Evolutionary conservation across 2,329 filamentous ascomycete species (phyloP), one percentile per base, ranked within the genome.

Genomic region (Aurifilum marmelostoma): DNA sequence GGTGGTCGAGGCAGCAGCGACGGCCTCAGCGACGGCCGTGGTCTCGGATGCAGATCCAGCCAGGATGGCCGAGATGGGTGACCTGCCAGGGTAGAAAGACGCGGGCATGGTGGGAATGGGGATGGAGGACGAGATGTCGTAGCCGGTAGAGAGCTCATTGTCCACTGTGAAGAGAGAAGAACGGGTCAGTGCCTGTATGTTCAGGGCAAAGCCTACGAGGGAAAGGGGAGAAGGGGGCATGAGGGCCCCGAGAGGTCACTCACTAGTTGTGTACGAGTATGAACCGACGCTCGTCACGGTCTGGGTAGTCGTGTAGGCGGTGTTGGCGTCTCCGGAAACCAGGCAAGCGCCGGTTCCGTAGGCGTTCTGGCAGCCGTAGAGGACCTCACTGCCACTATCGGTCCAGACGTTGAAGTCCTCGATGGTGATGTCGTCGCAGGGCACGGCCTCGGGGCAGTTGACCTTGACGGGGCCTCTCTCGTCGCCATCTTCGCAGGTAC

Each of bases 381-480:
- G 50, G 21, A 74, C 75, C 69, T 82, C 78, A 66, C 74, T 74
- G 67, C 83, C 83, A 0, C 76, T 72, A 67, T 85, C 83, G 7
- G 83, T 85, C 83, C 83, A 85, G 76, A 88, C 85, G 43, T 80
- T 77, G 71, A 88, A 83, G 73, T 87, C 81, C 4, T 77, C 76
- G 69, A 88, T 81, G 21, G 77, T 80, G 71, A 88, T 80, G 66
- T 82, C 82, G 2, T 80, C 83, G 78, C 87, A 88, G 16, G 87
- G 87, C 1, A 80, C 81, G 1, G 73, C 78, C 67, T 83, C 79
- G 0, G 85, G 81, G 72, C 86, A 89, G 43, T 81, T 75, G 56
- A 88, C 77, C 69, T 85, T 83, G 73, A 89, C 79, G 1, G 87
- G 86, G 0, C 84, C 85, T 29, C 87, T 83, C 66, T 80, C 68